phyloP scores from a whole-genome alignment of 2,329 filamentous ascomycete species.

The Lachnellula occidentalis region DNA sequence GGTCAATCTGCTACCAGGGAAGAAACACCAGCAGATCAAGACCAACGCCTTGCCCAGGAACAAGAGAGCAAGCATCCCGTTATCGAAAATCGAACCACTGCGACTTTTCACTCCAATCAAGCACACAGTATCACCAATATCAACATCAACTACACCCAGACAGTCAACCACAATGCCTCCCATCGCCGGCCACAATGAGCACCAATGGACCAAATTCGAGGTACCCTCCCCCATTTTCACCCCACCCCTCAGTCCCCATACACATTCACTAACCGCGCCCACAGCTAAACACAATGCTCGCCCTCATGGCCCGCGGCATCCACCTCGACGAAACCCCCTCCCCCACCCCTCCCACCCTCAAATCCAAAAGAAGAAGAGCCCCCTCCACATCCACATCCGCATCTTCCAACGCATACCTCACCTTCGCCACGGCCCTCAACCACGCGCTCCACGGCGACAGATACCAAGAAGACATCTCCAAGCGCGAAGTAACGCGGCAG shows the following conservation, averaged over 20 bases:
- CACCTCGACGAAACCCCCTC: slow-evolving; percentile 17
- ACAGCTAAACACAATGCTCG: slow-evolving; percentile 25
- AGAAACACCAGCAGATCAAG: not conserved
- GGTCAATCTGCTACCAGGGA: not conserved
- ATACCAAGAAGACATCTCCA: slow-evolving; percentile 19
- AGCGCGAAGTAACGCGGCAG: slow-evolving; percentile 26
- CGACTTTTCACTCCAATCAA: not conserved
- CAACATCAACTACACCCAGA: not conserved
- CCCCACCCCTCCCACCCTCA: too few relatives aligned
- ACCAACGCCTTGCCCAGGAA: not conserved
- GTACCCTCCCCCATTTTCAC: not conserved
- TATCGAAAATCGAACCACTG: too few relatives aligned
- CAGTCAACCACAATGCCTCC: slow-evolving; percentile 6
- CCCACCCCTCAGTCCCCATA: not conserved
- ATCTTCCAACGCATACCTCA: slow-evolving; percentile 14
- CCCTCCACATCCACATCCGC: not conserved
- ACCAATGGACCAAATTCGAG: slow-evolving; percentile 18
- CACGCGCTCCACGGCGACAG: slow-evolving; percentile 22
- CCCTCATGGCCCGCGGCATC: slow-evolving; percentile 23
- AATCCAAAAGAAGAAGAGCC: slow-evolving; percentile 19
- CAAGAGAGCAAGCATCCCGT: too few relatives aligned
- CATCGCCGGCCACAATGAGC: not conserved
- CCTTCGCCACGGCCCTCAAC: slow-evolving; percentile 30
- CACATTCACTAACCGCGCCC: not conserved
- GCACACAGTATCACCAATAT: not conserved